phyloP scores from a whole-genome alignment of 2,329 filamentous ascomycete species.

The Alternaria brassicae region DNA sequence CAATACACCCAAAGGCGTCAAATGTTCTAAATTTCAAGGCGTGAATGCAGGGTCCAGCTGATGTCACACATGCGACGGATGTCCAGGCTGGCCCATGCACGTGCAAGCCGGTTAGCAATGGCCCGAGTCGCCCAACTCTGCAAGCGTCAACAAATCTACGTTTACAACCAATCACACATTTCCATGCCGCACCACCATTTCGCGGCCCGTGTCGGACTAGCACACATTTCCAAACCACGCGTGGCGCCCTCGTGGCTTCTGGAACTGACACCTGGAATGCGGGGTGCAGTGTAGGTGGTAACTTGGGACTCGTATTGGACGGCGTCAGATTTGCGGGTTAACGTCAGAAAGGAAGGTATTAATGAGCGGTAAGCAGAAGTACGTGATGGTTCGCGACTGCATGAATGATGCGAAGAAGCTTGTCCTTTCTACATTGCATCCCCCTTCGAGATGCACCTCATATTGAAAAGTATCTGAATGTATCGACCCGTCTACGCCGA shows the following conservation, averaged over 20 bases:
- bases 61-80: conserved; percentile 41
- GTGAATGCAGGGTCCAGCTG: conserved; percentile 37
- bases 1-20: conserved; percentile 9
- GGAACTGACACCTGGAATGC: conserved; percentile 8
- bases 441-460: not conserved
- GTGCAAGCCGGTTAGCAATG: conserved; percentile 30
- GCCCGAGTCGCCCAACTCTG: conserved; percentile 11
- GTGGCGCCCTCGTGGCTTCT: conserved; percentile 27
- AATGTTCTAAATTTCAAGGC: conserved; percentile 15
- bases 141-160: conserved; percentile 22
- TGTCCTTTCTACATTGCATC: not conserved
- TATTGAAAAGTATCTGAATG: not conserved
- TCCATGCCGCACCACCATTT: conserved; percentile 25
- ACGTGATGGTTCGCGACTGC: not conserved
- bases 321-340: conserved; percentile 3
- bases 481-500: not conserved
- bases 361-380: conserved; percentile 7
- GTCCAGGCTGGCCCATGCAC: conserved; percentile 3
- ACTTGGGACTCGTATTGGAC: conserved; percentile 14
- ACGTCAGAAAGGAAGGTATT: conserved; percentile 7
- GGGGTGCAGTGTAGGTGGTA: conserved; percentile 2
- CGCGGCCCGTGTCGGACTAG: conserved; percentile 12
- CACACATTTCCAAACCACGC: conserved; percentile 27
- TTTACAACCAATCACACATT: conserved; percentile 25
- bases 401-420: not conserved